Percentiles rank a stretch among this genome's conserved stretches.
Conservation (phyloP, 371 early-diverging fungal species). For the Nematocida sp. region DNA sequence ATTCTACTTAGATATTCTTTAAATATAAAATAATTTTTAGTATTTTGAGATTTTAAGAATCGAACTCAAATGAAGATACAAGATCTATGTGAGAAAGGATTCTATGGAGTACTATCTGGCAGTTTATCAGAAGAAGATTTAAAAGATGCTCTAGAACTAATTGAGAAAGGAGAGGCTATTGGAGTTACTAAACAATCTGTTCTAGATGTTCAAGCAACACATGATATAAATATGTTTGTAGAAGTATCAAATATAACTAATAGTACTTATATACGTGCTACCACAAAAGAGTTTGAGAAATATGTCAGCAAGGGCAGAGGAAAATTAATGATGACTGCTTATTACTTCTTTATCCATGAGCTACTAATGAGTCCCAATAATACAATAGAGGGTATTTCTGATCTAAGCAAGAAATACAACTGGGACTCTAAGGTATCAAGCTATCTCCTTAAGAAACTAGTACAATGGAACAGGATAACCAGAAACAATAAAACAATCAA, state of each 20-base stretch:
- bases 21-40: conserved; percentile 11
- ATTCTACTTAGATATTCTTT: background rate
- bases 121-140: too few species aligned
- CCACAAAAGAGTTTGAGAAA: conserved; percentile 3
- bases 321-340: conserved; percentile 25
- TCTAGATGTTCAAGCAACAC: background rate
- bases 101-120: conserved; percentile 49
- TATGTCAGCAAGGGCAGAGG: conserved; percentile 19
- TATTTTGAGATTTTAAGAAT: conserved; percentile 17
- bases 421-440: conserved; percentile 24
- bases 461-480: too few species aligned
- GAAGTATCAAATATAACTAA: background rate
- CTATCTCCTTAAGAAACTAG: conserved; percentile 37
- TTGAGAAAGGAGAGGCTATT: background rate
- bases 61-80: conserved; percentile 37
- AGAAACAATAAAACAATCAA: background rate
- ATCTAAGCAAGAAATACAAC: conserved; percentile 1
- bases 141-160: background rate
- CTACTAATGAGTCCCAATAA: background rate
- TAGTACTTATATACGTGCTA: conserved; percentile 16
- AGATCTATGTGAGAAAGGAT: conserved; percentile 38
- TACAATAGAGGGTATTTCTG: background rate
- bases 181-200: conserved; percentile 33
- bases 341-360: conserved; percentile 45
- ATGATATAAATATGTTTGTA: background rate